Base-by-base conservation (phyloP, 257 asterid genomes). In the Eucommia ulmoides region DNA sequence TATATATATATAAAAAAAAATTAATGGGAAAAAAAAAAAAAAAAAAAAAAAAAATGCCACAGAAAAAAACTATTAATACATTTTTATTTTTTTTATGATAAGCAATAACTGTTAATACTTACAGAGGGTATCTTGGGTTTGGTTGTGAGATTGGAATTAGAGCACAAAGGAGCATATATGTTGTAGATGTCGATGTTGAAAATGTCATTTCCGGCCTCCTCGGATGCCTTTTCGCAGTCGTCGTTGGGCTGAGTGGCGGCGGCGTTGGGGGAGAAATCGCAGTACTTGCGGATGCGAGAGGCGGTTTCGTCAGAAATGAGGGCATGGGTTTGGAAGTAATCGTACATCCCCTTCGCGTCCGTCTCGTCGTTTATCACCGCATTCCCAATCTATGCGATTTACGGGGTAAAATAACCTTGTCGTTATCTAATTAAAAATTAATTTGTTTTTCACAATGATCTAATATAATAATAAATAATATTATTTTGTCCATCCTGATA, bases 341-440 rank as follows among this genome's bases (percentile, higher is more conserved):
- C 81, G 20, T 73, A 83, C 88, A 80, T 78, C 2, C 96, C 96
- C 59, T 47, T 51, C 2, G 25, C 20, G 45, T 86, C 94, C 0
- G 81, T 74, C 62, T 76, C 93, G 15, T 77, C 93, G 57, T 86
- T 69, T 19, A 83, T 64, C 54, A 75, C 82, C 0, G 94, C 94
- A 47, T 86, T 86, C 23, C 96, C 96, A 4, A 86, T 76, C 94
- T 86, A n/a, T n/a, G n/a, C n/a, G n/a, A n/a, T n/a, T n/a, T n/a
- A n/a, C n/a, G n/a, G n/a, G n/a, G n/a, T n/a, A n/a, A n/a, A n/a
- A n/a, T n/a, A n/a, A n/a, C n/a, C n/a, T n/a, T n/a, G n/a, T n/a
- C n/a, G n/a, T n/a, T n/a, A n/a, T n/a, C n/a, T n/a, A n/a, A n/a
- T n/a, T n/a, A n/a, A n/a, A n/a, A n/a, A n/a, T n/a, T n/a, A n/a